phyloP scores from a whole-genome alignment of 2,329 filamentous ascomycete species.

The Diaporthe longicolla region DNA sequence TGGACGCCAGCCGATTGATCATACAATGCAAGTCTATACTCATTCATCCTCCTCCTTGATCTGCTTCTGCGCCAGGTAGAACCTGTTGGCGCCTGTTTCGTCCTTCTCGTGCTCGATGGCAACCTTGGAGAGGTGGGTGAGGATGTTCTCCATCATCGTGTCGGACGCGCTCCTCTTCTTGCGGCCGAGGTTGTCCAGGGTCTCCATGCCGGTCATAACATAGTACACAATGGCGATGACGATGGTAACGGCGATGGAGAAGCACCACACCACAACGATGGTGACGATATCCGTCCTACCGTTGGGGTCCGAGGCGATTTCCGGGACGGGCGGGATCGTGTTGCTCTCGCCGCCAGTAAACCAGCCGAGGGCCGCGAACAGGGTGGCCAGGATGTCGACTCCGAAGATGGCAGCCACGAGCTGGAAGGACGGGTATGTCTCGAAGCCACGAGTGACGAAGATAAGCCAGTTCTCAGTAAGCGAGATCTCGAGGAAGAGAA shows the following conservation, averaged over 20 bases:
- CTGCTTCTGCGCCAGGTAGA: conserved; percentile 39
- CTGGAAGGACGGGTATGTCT: conserved; percentile 83
- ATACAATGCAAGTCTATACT: conserved; percentile 30
- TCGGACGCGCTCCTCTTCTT: conserved; percentile 73
- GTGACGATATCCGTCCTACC: conserved; percentile 68
- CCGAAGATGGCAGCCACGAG: conserved; percentile 78
- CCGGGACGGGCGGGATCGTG: conserved; percentile 37
- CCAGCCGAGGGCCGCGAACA: conserved; percentile 84
- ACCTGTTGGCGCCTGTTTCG: conserved; percentile 36
- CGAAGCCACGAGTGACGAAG: conserved; percentile 80
- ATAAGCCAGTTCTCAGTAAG: conserved; percentile 85
- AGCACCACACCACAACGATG: conserved; percentile 75
- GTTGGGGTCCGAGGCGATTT: conserved; percentile 53
- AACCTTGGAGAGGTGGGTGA: conserved; percentile 74
- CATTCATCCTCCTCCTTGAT: conserved; percentile 42
- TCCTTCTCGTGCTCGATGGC: conserved; percentile 71
- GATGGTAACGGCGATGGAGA: conserved; percentile 76
- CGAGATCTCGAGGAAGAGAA: conserved; percentile 81
- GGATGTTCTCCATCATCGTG: conserved; percentile 76
- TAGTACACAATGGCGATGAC: conserved; percentile 77
- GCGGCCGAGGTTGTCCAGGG: conserved; percentile 74
- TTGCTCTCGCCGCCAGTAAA: conserved; percentile 58
- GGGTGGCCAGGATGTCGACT: conserved; percentile 79
- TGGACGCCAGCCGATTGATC: conserved; percentile 21
- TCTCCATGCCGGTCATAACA: conserved; percentile 70